A percentile compares a stretch with the other conserved stretches of the same genome.
phyloP scores from a whole-genome alignment of 306 rosid species.

The Echinosophora koreensis region DNA sequence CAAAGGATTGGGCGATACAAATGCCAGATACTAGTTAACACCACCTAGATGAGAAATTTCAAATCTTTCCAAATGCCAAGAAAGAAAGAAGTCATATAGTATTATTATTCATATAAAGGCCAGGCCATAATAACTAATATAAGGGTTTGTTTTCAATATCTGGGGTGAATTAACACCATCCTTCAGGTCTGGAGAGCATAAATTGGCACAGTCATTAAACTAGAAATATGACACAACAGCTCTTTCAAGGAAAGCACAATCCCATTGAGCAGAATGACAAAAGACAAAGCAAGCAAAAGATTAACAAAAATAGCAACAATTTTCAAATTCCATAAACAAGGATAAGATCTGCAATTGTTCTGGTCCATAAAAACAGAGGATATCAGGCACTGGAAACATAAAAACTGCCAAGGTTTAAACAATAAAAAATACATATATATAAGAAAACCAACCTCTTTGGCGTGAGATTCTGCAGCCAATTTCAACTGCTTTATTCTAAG shows the following conservation, averaged over 20 bases:
- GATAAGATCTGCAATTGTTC: constrained; percentile 50
- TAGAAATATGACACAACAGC: constrained; percentile 3
- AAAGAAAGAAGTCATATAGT: neutral
- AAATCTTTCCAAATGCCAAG: constrained; percentile 18
- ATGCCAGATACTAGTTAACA: constrained; percentile 23
- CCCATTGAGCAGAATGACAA: constrained; percentile 18
- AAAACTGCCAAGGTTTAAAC: constrained; percentile 32
- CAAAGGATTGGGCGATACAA: constrained; percentile 6
- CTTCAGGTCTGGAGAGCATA: constrained; percentile 14
- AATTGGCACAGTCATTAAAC: constrained; percentile 34
- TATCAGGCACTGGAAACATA: neutral
- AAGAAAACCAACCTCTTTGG: constrained; percentile 63
- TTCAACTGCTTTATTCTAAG: constrained; percentile 65
- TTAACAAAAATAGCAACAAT: constrained; percentile 1
- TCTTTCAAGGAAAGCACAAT: constrained; percentile 15
- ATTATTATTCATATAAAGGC: neutral
- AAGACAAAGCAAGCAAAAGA: constrained; percentile 3
- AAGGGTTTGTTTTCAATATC: constrained; percentile 23
- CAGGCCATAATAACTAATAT: neutral
- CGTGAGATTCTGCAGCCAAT: constrained; percentile 59
- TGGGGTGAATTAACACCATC: constrained; percentile 20
- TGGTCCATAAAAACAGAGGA: constrained; percentile 42
- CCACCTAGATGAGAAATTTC: constrained; percentile 22
- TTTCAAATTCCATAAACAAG: constrained; percentile 39
- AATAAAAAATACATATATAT: neutral